Percentiles rank a stretch among this genome's conserved stretches.
Evolutionary conservation across 2,329 filamentous ascomycete genomes (phyloP).

Genomic region (Claviceps sorghi): DNA sequence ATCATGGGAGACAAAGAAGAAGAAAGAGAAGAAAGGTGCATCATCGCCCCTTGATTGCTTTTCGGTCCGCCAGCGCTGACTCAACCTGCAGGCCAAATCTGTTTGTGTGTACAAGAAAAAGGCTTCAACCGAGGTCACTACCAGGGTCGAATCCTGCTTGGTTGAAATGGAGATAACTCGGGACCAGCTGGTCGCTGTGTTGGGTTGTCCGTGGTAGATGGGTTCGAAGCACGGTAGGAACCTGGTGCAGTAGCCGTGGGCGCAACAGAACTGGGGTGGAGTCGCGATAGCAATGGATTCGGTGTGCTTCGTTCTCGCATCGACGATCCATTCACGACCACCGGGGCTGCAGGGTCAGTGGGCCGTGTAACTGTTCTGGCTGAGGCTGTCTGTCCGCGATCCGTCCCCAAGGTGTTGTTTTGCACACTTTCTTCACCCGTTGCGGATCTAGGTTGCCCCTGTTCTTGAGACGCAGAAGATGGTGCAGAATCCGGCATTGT

Average conservation of each 20-base stretch:
- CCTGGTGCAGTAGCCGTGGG: background rate
- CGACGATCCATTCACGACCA: constrained; percentile 3
- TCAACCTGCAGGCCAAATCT: background rate
- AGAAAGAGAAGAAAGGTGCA: background rate
- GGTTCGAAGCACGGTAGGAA: background rate
- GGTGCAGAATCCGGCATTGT: background rate
- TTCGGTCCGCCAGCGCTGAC: background rate
- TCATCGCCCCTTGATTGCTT: background rate
- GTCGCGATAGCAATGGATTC: background rate
- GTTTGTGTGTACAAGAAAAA: background rate
- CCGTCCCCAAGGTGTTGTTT: background rate
- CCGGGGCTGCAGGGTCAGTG: background rate
- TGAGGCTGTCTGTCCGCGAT: background rate
- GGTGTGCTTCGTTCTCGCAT: constrained; percentile 1
- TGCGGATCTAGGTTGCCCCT: background rate
- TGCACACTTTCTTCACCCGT: background rate
- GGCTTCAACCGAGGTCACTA: background rate
- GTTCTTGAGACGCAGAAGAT: background rate
- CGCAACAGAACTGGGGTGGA: background rate
- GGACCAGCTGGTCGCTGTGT: background rate
- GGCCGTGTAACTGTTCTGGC: background rate
- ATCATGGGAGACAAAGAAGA: background rate
- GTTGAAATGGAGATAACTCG: background rate
- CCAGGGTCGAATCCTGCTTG: constrained; percentile 5
- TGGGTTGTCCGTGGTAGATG: background rate